phyloP scores from a whole-genome alignment of 2,329 filamentous ascomycete species.

The Moelleriella libera region DNA sequence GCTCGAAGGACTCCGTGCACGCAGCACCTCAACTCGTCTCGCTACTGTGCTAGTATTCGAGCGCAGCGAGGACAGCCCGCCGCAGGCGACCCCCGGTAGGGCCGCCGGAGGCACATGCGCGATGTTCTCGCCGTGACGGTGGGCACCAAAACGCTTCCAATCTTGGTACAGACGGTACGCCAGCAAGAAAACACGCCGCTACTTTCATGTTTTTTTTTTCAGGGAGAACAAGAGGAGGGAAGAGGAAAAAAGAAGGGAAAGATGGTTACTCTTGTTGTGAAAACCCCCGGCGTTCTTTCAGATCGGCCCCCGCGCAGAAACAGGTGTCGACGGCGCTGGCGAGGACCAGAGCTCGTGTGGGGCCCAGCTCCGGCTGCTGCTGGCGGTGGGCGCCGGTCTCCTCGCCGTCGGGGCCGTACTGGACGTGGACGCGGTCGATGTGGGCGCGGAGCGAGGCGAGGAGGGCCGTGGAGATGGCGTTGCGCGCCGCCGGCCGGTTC shows the following conservation, averaged over 20 bases:
- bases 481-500: slow-evolving; percentile 72
- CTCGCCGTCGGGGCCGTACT: slow-evolving; percentile 41
- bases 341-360: slow-evolving; percentile 69
- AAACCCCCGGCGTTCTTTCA: slow-evolving; percentile 77
- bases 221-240: background rate
- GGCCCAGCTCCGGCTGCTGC: slow-evolving; percentile 32
- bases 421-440: slow-evolving; percentile 54
- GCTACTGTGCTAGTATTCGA: no score
- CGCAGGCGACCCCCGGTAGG: no score
- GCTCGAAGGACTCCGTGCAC: no score
- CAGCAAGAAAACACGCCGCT: no score
- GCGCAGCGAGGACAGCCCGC: no score
- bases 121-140: no score
- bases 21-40: no score
- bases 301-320: slow-evolving; percentile 89
- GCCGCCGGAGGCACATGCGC: no score
- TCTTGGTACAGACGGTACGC: no score
- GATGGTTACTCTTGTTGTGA: slow-evolving; percentile 56
- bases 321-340: slow-evolving; percentile 73
- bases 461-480: slow-evolving; percentile 75
- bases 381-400: slow-evolving; percentile 23
- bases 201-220: no score
- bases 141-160: no score
- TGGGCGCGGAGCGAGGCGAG: slow-evolving; percentile 58
- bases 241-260: background rate